Base-by-base conservation (phyloP, 192 early-diverging fungal species). In the Coemansia sp. region DNA sequence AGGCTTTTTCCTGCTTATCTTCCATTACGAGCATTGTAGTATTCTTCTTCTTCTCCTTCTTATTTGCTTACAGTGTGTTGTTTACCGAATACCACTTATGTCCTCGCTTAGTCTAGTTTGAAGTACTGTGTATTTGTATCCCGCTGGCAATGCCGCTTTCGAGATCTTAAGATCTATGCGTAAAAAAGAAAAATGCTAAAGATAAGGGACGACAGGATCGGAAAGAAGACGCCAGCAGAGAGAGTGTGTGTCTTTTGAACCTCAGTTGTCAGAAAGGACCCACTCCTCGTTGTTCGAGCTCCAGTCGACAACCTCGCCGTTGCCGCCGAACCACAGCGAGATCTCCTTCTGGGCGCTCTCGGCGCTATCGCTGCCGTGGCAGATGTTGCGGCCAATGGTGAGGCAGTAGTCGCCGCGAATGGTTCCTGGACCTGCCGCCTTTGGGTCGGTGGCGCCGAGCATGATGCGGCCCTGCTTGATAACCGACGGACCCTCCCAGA, bases 391-490 rank as follows among this genome's bases (percentile, higher is more conserved):
- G 56, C 90, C 91, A 70, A 91, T 85, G 54, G 86, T 80, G 76
- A 87, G 80, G 82, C 89, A 92, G 83, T 86, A 92, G 77, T 92
- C 91, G 56, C 92, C 93, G 68, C 95, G 92, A 85, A 97, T 93
- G 65, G 92, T 92, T 56, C 95, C 95, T 55, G 94, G 93, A 51
- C 85, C 88, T 58, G 95, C 83, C 21, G 90, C 89, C 71, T 91
- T 84, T 63, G 95, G 95, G 84, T 96, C 94, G 67, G 95, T 97
- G 39, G 93, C 95, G 62, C 95, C 95, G 71, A 96, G 88, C 85
- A 96, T 89, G 43, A 86, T 77, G 65, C 95, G 90, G 64, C 93
- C 93, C 83, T 92, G 89, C 74, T 88, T 87, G 82, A 96, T 92
- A 11, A 95, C 95, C 72, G 92, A 89, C 51, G 85, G 87, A 21